Percentiles rank a stretch among this genome's conserved stretches.
Evolutionary conservation across 768 basidiomycete species (phyloP).

Genomic region (Boletus bicolor): DNA sequence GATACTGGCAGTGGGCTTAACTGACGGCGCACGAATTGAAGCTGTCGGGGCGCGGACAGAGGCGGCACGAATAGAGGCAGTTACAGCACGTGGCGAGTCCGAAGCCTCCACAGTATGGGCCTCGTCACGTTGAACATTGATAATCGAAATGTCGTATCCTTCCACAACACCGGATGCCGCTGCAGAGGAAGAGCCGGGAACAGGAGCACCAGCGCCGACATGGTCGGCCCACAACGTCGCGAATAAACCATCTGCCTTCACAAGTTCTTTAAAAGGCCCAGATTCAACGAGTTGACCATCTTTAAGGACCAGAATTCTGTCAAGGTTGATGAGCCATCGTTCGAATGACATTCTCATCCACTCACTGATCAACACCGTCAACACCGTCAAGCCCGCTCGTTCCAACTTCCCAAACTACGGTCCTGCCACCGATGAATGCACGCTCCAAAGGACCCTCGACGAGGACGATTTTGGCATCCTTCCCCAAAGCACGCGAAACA

Average conservation of each 20-base stretch:
- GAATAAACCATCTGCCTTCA: conserved; percentile 69
- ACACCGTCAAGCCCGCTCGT: conserved; percentile 38
- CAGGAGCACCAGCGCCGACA: conserved; percentile 51
- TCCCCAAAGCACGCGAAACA: conserved; percentile 23
- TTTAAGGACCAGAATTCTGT: conserved; percentile 85
- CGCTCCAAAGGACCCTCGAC: conserved; percentile 26
- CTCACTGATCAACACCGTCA: conserved; percentile 60
- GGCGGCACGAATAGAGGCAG: conserved; percentile 17
- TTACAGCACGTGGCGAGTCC: conserved; percentile 16
- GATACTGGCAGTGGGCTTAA: conserved; percentile 21
- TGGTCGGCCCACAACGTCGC: conserved; percentile 90
- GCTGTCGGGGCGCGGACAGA: conserved; percentile 15
- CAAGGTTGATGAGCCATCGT: not conserved
- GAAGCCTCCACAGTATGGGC: conserved; percentile 12
- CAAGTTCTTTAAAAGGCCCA: conserved; percentile 74
- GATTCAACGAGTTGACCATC: conserved; percentile 86
- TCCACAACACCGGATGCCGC: conserved; percentile 24
- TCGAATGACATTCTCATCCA: not conserved
- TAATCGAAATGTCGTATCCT: conserved; percentile 25
- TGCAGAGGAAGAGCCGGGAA: conserved; percentile 31
- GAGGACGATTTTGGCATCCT: conserved; percentile 26
- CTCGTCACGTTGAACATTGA: conserved; percentile 23
- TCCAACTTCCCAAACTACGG: conserved; percentile 30
- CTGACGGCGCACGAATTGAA: conserved; percentile 21
- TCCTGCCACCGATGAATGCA: conserved; percentile 15